Evolutionary conservation across 164 flowering plant species (phyloP).

Genomic region (Vitis rotundifolia): DNA sequence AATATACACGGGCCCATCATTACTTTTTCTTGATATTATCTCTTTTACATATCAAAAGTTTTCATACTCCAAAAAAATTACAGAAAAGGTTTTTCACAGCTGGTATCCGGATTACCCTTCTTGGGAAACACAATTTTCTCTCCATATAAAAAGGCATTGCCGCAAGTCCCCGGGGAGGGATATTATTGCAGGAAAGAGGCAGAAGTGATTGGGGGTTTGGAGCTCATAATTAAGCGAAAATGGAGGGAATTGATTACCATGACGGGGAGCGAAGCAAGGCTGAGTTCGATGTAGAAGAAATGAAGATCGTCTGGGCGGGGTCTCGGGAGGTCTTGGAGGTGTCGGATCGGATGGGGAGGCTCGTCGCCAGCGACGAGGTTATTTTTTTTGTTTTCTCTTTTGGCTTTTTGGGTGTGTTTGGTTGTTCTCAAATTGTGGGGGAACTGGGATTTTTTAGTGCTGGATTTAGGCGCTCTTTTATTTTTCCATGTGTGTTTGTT

Average conservation of each 20-base stretch:
- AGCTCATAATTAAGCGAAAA: neutral
- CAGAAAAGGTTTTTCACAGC: too few relatives aligned
- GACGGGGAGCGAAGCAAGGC: constrained; percentile 71
- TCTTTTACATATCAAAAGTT: too few relatives aligned
- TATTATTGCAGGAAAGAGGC: too few relatives aligned
- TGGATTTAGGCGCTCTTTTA: neutral
- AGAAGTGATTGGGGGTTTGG: neutral
- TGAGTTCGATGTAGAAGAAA: constrained; percentile 78
- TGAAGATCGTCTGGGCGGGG: constrained; percentile 99
- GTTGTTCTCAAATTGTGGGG: neutral
- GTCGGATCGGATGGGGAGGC: constrained; percentile 77
- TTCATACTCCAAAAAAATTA: too few relatives aligned
- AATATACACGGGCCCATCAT: too few relatives aligned
- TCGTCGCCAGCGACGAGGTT: constrained; percentile 92
- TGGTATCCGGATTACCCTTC: too few relatives aligned
- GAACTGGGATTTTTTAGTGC: neutral
- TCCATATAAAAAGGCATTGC: too few relatives aligned
- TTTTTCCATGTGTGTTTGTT: neutral
- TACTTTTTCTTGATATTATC: too few relatives aligned
- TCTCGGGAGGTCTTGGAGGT: constrained; percentile 61
- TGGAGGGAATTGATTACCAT: constrained; percentile 71
- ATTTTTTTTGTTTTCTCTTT: neutral
- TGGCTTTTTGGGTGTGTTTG: neutral
- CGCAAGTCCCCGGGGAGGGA: too few relatives aligned
- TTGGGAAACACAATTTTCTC: too few relatives aligned